Evolutionary conservation across 2,329 filamentous ascomycete genomes (phyloP).

Genomic region (Rhynchosporium secalis): DNA sequence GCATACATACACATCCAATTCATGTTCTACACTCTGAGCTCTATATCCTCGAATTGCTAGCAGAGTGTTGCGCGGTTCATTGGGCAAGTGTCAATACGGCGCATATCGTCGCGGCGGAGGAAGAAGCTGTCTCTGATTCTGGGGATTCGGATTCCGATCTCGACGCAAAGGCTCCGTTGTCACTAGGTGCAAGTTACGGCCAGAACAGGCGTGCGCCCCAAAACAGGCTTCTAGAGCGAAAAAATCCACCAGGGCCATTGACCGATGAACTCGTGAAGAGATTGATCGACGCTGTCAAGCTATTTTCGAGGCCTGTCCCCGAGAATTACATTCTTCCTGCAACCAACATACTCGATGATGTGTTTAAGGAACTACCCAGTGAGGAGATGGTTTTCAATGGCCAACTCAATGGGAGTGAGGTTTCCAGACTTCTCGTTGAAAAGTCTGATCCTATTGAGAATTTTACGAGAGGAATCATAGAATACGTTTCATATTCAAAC

Average conservation of each 20-base stretch:
- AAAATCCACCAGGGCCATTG: constrained; percentile 41
- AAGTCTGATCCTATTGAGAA: constrained; percentile 51
- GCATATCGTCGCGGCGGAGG: constrained; percentile 27
- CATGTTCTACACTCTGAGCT: constrained; percentile 65
- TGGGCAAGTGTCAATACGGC: constrained; percentile 50
- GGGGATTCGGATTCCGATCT: constrained; percentile 29
- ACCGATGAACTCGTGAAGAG: constrained; percentile 54
- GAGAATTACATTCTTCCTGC: constrained; percentile 58
- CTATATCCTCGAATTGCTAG: constrained; percentile 62
- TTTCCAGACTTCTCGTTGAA: constrained; percentile 35
- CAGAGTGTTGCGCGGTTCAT: constrained; percentile 64
- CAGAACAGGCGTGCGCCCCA: constrained; percentile 33
- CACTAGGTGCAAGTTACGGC: constrained; percentile 14
- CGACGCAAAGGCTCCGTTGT: constrained; percentile 16
- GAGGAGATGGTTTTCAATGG: constrained; percentile 35
- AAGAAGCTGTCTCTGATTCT: constrained; percentile 30
- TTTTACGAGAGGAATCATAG: constrained; percentile 56
- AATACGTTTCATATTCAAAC: constrained; percentile 65
- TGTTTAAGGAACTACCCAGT: constrained; percentile 23
- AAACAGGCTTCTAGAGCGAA: constrained; percentile 30
- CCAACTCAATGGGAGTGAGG: constrained; percentile 34
- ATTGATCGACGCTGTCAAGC: constrained; percentile 56
- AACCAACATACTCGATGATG: constrained; percentile 57
- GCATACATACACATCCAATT: constrained; percentile 52
- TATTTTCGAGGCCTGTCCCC: constrained; percentile 58